A percentile compares a stretch with the other conserved stretches of the same genome.
phyloP scores from a whole-genome alignment of 148 eudicot genomes.

The Euryodendron excelsum region DNA sequence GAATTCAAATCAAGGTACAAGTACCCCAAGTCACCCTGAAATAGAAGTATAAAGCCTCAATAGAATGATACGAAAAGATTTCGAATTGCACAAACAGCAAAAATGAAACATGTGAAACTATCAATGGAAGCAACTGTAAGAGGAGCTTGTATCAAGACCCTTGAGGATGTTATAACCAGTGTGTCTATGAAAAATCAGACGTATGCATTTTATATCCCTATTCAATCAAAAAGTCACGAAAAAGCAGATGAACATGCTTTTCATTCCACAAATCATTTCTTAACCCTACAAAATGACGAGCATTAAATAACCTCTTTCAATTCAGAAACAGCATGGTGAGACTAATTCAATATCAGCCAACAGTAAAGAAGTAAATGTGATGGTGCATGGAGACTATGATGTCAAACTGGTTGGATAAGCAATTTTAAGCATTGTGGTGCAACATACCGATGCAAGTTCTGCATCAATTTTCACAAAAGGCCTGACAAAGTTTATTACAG shows the following conservation, averaged over 20 bases:
- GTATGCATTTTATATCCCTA: background rate
- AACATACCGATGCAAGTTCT: background rate
- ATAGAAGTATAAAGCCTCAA: slow-evolving; percentile 6
- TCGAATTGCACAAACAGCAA: background rate
- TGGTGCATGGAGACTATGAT: no score
- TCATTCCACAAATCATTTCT: background rate
- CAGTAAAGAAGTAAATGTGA: background rate
- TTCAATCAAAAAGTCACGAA: background rate
- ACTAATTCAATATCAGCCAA: background rate
- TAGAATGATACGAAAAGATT: background rate
- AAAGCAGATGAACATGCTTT: background rate
- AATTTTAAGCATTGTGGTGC: no score
- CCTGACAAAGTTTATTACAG: background rate
- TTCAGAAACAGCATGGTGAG: background rate
- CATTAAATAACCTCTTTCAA: background rate
- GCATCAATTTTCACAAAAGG: background rate
- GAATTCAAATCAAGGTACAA: slow-evolving; percentile 89
- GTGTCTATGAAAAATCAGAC: background rate
- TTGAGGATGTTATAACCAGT: background rate
- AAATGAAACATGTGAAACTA: background rate
- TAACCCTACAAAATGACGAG: background rate
- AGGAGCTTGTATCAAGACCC: background rate
- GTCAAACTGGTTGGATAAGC: no score
- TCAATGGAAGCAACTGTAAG: slow-evolving; percentile 6
- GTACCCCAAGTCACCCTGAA: slow-evolving; percentile 95